Base-by-base conservation (phyloP, 2,329 filamentous ascomycete genomes). In the Fusarium globosum region DNA sequence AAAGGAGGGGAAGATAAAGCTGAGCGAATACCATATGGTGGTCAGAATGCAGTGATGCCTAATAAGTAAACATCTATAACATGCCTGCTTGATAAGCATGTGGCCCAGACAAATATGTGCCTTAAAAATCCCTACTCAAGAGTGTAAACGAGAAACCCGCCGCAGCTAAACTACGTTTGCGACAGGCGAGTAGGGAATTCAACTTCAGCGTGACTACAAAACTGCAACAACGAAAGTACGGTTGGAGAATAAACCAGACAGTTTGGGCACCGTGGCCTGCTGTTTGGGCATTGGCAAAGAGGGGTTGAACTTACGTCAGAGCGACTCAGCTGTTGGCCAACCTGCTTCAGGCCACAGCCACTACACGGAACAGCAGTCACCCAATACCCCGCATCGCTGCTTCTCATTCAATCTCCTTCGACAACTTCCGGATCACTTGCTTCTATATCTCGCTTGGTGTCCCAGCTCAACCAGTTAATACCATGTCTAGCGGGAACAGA, bases 151-250 rank as follows among this genome's bases (percentile, higher is more conserved):
- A 30, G 28, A 30, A 30, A 30, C 3, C 9, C 28, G 28, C 28
- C 9, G 28, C 9, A 30, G 28, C 28, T 30, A 30, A 30, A 30
- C 28, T 30, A 11, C 28, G 3, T 30, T 30, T 7, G 28, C 9
- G 28, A 30, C 28, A 4, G 28, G 28, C 9, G 28, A 30, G 28
- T 30, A 30, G 28, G 28, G 28, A 30, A 30, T 30, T 6, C 6
- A 43, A 43, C n/a, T 1, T 18, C 16, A 18, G n/a, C 26, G 6
- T 13, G 12, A 20, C 23, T 20, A 14, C 0, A 23, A 1, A 14
- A 20, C 12, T 23, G 42, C 1, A 26, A 15, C 15, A 26, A 15
- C 10, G 8, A 18, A 43, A 10, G 23, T 20, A 45, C 0, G 16
- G 7, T 26, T 20, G 42, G 7, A 26, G 1, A 26, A 20, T 20